Evolutionary conservation across 805 yeast species (phyloP), one percentile per base, ranked within the genome.

Genomic region (Ogataea degrootiae): DNA sequence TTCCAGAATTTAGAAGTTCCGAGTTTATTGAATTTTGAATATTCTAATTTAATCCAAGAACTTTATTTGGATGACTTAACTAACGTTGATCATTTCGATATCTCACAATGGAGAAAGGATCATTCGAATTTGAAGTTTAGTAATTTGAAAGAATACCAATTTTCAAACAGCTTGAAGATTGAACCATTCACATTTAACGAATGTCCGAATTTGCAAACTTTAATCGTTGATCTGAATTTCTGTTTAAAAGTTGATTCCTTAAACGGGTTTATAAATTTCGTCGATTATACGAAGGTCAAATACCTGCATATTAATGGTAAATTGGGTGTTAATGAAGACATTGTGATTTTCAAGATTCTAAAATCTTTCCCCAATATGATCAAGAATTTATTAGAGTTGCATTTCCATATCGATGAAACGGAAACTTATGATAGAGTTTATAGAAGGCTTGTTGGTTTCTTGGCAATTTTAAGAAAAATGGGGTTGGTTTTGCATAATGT

Each of bases 271-370:
- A 47, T 63, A 21, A 51, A 51, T 37, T 63, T 63, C 34, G 49
- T 65, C 34, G 54, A 61, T 46, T 39, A 55, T 34, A 40, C 52
- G 9, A 45, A 52, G 5, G 47, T 65, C 7, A 47, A 46, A 16
- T 41, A 41, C 14, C 34, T 65, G 3, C 57, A 56, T 21, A 53
- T 65, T 37, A 50, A 54, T 16, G 67, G 66, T 3, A 56, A 51
- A n/a, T 43, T 65, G n/a, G 66, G 60, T 1, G 48, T 48, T n/a
- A 65, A 65, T 48, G 69, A 65, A 50, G 69, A 65, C 49, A 58
- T 65, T 62, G 59, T 65, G 5, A 57, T 65, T 6, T 65, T 58
- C 43, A 53, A 57, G 43, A 43, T 65, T 17, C 34, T 65, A 16
- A 65, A 68, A 1, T 56, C 54, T 21, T 56, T 44, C 37, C 67